These are phyloP conservation scores for Chiua sp. DNA, from an alignment of 1,284 basidiomycete genomes.

Conservation along the genomic window DNA sequence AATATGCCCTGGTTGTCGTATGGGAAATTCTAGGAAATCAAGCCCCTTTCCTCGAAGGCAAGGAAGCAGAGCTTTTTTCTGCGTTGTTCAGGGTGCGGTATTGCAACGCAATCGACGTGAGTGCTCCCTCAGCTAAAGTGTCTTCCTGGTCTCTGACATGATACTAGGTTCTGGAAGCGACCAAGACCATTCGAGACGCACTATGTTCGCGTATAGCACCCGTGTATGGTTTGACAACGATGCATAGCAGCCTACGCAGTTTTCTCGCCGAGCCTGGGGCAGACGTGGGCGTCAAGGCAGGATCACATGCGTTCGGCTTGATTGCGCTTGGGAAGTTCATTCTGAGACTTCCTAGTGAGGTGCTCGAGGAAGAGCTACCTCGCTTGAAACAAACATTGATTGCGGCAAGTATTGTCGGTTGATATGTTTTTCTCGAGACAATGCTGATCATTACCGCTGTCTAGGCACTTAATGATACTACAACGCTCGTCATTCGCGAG, in stretches of 20 bases:
- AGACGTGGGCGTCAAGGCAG: conserved; percentile 57
- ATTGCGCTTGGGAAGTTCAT: conserved; percentile 83
- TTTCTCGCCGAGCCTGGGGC: conserved; percentile 60
- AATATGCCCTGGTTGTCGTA: conserved; percentile 74
- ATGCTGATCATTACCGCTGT: conserved; percentile 3
- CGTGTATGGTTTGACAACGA: conserved; percentile 81
- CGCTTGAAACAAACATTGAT: conserved; percentile 72
- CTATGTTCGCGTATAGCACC: conserved; percentile 74
- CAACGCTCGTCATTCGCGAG: conserved; percentile 78
- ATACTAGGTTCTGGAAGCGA: conserved; percentile 75
- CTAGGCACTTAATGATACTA: conserved; percentile 73
- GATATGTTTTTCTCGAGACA: neutral
- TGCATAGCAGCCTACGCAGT: conserved; percentile 69
- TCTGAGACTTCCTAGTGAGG: conserved; percentile 75
- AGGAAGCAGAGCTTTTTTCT: conserved; percentile 71
- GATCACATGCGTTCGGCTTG: conserved; percentile 79
- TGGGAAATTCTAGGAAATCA: conserved; percentile 81
- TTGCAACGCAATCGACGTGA: conserved; percentile 69
- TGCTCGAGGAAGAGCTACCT: conserved; percentile 85
- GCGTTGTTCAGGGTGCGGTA: conserved; percentile 67
- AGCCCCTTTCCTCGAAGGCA: conserved; percentile 68
- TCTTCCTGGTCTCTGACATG: conserved; percentile 15
- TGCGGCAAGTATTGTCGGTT: conserved; percentile 50
- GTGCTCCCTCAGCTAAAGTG: conserved; percentile 25
- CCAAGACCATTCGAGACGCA: conserved; percentile 77